phyloP scores from a whole-genome alignment of 179 eudicot genomes.

The Beta corolliflora region DNA sequence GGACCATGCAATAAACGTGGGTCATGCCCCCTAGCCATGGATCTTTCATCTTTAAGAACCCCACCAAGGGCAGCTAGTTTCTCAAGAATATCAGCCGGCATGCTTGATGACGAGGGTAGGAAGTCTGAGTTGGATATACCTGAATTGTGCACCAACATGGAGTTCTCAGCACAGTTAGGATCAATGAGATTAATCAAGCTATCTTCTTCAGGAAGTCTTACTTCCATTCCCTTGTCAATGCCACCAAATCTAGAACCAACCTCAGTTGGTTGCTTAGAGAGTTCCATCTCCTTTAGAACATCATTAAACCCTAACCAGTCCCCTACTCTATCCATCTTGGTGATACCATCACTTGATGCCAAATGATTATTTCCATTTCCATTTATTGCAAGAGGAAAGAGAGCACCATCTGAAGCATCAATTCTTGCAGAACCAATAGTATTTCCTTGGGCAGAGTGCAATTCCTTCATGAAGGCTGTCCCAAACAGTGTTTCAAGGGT shows the following conservation, averaged over 20 bases:
- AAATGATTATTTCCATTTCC: constrained; percentile 32
- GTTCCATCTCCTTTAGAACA: constrained; percentile 34
- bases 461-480: constrained; percentile 90
- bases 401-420: constrained; percentile 37
- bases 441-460: constrained; percentile 71
- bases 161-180: constrained; percentile 38
- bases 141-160: constrained; percentile 33
- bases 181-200: constrained; percentile 51
- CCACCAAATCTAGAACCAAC: constrained; percentile 37
- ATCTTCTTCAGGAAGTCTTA: constrained; percentile 72
- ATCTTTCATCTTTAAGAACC: constrained; percentile 43
- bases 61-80: constrained; percentile 60
- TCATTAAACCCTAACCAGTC: constrained; percentile 49
- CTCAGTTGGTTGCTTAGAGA: constrained; percentile 39
- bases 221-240: constrained; percentile 37
- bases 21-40: constrained; percentile 40
- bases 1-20: constrained; percentile 46
- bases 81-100: constrained; percentile 49
- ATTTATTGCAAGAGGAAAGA: constrained; percentile 24
- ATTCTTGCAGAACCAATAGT: constrained; percentile 41
- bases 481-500: constrained; percentile 96
- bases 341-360: constrained; percentile 35
- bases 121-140: constrained; percentile 34
- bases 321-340: constrained; percentile 30
- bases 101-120: constrained; percentile 41